phyloP scores from a whole-genome alignment of 805 yeast genomes.

The Candida easanensis region DNA sequence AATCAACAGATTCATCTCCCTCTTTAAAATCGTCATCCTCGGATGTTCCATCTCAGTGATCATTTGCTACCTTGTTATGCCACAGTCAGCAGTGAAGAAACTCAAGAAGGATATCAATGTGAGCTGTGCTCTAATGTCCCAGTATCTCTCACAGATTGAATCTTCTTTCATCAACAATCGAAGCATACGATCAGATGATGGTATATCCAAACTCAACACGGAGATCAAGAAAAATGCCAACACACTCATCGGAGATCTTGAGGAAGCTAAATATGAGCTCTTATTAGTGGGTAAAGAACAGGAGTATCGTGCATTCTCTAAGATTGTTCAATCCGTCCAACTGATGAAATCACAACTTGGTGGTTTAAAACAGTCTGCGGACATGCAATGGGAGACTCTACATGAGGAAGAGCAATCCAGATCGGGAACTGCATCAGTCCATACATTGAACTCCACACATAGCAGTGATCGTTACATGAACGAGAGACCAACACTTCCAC shows the following conservation, averaged over 20 bases:
- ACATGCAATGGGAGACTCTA: slow-evolving; percentile 59
- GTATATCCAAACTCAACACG: slow-evolving; percentile 29
- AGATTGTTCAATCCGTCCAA: slow-evolving; percentile 50
- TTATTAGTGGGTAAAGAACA: slow-evolving; percentile 50
- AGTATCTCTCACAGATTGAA: slow-evolving; percentile 43
- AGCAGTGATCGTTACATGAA: slow-evolving; percentile 1
- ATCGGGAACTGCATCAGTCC: slow-evolving; percentile 3
- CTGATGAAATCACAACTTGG: slow-evolving; percentile 56
- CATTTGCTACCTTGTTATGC: slow-evolving; percentile 64
- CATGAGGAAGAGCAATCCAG: slow-evolving; percentile 24
- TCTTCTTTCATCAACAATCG: slow-evolving; percentile 48
- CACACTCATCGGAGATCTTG: slow-evolving; percentile 39
- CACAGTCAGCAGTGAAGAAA: slow-evolving; percentile 49
- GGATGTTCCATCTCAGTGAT: slow-evolving; percentile 62
- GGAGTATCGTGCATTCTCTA: slow-evolving; percentile 44
- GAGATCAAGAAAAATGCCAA: slow-evolving; percentile 40
- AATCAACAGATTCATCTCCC: slow-evolving; percentile 47
- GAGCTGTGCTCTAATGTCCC: slow-evolving; percentile 50
- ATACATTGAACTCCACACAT: slow-evolving; percentile 2
- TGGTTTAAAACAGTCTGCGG: slow-evolving; percentile 66
- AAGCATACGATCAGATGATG: slow-evolving; percentile 35
- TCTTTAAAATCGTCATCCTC: slow-evolving; percentile 52
- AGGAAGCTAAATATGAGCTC: slow-evolving; percentile 65
- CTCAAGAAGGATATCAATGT: slow-evolving; percentile 47
- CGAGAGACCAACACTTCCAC: slow-evolving; percentile 1